A percentile compares a stretch with the other conserved stretches of the same genome.
These are phyloP conservation scores for Salix viminalis DNA, from an alignment of 345 rosid species.

Conservation along the genomic window DNA sequence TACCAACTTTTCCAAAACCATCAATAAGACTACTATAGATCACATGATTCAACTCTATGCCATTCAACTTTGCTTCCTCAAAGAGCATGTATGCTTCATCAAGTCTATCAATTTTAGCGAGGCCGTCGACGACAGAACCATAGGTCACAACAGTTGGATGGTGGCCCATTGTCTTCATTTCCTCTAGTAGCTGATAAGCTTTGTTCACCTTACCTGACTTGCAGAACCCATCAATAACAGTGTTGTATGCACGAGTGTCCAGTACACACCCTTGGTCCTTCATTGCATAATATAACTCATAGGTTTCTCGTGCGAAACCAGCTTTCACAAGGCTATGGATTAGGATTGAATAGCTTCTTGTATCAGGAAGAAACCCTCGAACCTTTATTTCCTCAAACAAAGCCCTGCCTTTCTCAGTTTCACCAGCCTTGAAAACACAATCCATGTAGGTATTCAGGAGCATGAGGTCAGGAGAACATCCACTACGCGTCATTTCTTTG, in stretches of 20 bases:
- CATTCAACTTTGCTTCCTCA: constrained; percentile 87
- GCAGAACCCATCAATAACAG: constrained; percentile 85
- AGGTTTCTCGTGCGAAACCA: constrained; percentile 77
- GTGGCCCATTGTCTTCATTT: constrained; percentile 78
- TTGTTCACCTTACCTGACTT: constrained; percentile 88
- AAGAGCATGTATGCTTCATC: constrained; percentile 98
- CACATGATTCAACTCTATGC: constrained; percentile 65
- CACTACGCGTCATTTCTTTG: constrained; percentile 69
- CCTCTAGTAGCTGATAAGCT: constrained; percentile 92
- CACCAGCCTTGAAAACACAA: constrained; percentile 87
- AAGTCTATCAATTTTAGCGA: constrained; percentile 86
- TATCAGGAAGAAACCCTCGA: constrained; percentile 67
- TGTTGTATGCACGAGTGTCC: constrained; percentile 82
- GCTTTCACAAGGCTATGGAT: constrained; percentile 82
- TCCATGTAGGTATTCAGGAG: constrained; percentile 89
- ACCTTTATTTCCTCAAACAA: constrained; percentile 77
- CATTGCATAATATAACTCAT: constrained; percentile 74
- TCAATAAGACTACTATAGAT: constrained; percentile 85
- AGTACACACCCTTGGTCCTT: constrained; percentile 81
- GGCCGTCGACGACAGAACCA: constrained; percentile 84
- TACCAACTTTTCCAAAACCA: constrained; percentile 94
- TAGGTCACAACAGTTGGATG: constrained; percentile 86
- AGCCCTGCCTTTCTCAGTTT: constrained; percentile 74
- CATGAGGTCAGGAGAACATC: constrained; percentile 68
- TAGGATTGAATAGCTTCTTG: constrained; percentile 66